Percentiles rank a stretch among this genome's conserved stretches.
These are phyloP conservation scores for Macrophomina pseudophaseolina DNA, from an alignment of 2,329 filamentous ascomycete genomes.

Conservation along the genomic window DNA sequence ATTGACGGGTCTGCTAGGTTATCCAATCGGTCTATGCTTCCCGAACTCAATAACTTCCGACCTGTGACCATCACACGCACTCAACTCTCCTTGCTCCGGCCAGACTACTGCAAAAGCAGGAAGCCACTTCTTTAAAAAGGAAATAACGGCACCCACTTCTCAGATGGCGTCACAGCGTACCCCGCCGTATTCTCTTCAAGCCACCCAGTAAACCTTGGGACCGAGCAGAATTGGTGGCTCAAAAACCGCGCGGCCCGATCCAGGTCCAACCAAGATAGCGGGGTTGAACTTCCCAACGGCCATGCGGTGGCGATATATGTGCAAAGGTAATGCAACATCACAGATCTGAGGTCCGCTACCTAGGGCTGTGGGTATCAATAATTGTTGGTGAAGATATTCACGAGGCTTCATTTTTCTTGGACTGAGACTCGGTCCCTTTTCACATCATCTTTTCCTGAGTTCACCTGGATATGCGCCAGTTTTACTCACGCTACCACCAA, in stretches of 20 bases:
- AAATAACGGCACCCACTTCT: background rate
- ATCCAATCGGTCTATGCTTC: no score
- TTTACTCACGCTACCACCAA: background rate
- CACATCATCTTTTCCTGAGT: no score
- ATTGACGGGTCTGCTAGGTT: no score
- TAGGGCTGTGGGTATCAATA: no score
- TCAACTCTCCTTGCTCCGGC: background rate
- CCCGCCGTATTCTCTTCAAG: background rate
- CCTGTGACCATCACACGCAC: no score
- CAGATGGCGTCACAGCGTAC: background rate
- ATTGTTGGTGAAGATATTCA: no score
- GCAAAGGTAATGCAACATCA: background rate
- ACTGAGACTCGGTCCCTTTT: no score
- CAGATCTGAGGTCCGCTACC: background rate
- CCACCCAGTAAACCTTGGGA: background rate
- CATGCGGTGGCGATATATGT: no score
- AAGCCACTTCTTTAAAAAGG: background rate
- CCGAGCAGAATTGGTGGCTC: background rate
- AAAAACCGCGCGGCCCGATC: conserved; percentile 4
- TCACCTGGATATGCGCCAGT: no score
- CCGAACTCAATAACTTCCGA: no score
- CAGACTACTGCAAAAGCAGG: background rate
- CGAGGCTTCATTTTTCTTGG: no score
- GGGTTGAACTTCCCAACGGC: background rate
- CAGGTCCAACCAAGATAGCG: background rate